Base-by-base conservation (phyloP, 129 eudicot species). In the Tagetes patula region DNA sequence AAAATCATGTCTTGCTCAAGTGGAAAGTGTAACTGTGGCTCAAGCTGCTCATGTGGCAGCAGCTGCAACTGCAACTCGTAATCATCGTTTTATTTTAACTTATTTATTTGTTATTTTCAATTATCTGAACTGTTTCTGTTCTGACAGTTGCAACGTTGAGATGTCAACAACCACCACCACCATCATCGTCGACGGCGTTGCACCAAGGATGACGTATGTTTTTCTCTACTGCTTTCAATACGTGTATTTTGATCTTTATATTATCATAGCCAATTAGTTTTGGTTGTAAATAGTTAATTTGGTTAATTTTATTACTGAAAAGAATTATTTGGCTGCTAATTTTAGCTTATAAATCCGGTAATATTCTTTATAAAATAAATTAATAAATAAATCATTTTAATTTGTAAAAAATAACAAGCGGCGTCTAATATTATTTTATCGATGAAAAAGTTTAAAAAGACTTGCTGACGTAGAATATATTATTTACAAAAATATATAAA, bases 21-120 rank as follows among this genome's bases (percentile, higher is more conserved):
- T 5, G 89, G 87, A 79, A 87, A 73, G 77, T 91, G 97, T 70
- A 70, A 68, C 45, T 91, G 97, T 41, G 97, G 97, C 77, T 69
- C 95, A 73, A 62, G 76, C 92, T 91, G 96, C 96, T 75, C 74
- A 70, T 91, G 97, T 75, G 92, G 96, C 84, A 69, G 11, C 30
- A 80, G 87, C 71, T 88, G 82, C 82, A 79, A 79, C 82, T 79
- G 96, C 75, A 76, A 79, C 79, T 83, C 87, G 91, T 85, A 80
- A 69, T 4, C 37, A n/a, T 50, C 32, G 10, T 0, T 33, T 8
- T 1, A 3, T 4, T 63, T 39, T 48, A 20, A 12, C 4, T 78
- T 41, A 11, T 9, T 5, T 53, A 2, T n/a, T 5, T 0, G 5
- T 38, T 34, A 3, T 27, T 2, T 38, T 7, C 5, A n/a, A 68